Conservation (phyloP, 768 basidiomycete genomes). For the Mycena filopes region DNA sequence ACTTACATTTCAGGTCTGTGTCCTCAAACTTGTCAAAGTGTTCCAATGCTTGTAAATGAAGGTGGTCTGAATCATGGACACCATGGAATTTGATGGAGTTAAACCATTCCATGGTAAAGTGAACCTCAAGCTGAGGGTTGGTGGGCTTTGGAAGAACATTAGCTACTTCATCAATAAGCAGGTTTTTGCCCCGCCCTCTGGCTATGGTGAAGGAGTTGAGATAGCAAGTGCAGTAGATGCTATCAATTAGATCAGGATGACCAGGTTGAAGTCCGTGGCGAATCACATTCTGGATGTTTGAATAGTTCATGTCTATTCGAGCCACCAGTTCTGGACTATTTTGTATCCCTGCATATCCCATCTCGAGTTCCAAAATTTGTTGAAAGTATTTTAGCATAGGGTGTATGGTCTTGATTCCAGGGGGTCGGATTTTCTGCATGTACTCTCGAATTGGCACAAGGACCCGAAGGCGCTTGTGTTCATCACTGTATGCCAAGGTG, state of each 20-base stretch:
- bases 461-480: too few relatives aligned
- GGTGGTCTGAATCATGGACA: not conserved
- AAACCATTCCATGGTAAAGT: not conserved
- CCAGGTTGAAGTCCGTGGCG: not conserved
- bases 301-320: not conserved
- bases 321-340: not conserved
- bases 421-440: not conserved
- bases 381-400: not conserved
- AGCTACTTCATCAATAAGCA: not conserved
- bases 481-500: too few relatives aligned
- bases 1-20: not conserved
- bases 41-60: not conserved
- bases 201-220: not conserved
- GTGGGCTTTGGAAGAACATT: not conserved
- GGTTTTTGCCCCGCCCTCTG: not conserved
- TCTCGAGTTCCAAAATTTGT: not conserved
- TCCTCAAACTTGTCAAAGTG: not conserved
- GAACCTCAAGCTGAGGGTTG: not conserved
- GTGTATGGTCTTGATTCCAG: not conserved
- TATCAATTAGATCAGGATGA: not conserved
- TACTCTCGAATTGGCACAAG: not conserved
- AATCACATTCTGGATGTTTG: not conserved
- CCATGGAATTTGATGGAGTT: not conserved
- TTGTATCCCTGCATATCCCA: not conserved
- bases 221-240: not conserved